Conservation (phyloP, 2,329 filamentous ascomycete species). For the Apiospora saccharicola region DNA sequence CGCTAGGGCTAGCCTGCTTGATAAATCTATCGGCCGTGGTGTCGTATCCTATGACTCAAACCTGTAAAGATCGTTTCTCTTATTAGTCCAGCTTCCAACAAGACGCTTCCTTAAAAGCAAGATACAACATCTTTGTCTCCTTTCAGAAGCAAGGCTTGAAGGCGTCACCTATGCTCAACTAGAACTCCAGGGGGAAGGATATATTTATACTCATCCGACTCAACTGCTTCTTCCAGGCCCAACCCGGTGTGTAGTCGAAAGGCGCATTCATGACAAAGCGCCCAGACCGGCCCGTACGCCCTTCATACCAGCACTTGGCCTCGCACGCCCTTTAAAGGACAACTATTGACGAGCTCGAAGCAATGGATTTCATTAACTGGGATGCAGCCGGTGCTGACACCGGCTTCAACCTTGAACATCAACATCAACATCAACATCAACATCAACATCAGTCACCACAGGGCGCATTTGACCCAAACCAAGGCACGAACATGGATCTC, state of each 20-base stretch:
- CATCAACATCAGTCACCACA: constrained; percentile 43
- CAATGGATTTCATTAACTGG: constrained; percentile 67
- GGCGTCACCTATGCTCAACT: not conserved
- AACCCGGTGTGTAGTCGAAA: constrained; percentile 1
- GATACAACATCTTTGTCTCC: not conserved
- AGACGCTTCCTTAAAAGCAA: not conserved
- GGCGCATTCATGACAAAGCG: constrained; percentile 1
- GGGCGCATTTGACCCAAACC: constrained; percentile 40
- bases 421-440: constrained; percentile 25
- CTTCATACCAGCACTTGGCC: not conserved
- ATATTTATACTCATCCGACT: not conserved
- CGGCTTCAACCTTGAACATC: constrained; percentile 40
- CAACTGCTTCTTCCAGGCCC: not conserved
- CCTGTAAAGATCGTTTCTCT: not conserved
- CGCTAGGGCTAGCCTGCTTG: not conserved
- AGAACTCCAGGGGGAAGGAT: not conserved
- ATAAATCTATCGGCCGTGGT: not conserved
- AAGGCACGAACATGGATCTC: constrained; percentile 54
- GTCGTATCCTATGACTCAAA: not conserved
- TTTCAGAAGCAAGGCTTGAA: not conserved
- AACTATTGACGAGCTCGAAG: constrained; percentile 64
- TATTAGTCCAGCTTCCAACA: constrained; percentile 1
- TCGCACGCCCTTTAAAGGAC: constrained; percentile 38
- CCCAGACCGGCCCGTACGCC: not conserved
- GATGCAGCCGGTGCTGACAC: constrained; percentile 52